A percentile compares a stretch with the other conserved stretches of the same genome.
Conservation (phyloP, 192 early-diverging fungal species). For the Linnemannia elongata region DNA sequence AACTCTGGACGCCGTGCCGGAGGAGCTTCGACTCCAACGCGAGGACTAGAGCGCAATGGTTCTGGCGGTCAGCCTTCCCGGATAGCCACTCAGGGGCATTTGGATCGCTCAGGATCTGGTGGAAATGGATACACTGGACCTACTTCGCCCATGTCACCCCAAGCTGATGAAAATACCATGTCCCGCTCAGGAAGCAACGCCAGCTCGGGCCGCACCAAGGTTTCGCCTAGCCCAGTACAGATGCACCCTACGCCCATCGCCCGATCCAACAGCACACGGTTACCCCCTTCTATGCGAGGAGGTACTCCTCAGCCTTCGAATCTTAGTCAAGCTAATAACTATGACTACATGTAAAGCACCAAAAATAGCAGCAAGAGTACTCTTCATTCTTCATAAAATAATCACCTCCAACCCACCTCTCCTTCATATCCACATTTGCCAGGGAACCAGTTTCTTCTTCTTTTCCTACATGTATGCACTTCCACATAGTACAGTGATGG, state of each 20-base stretch:
- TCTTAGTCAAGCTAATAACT: slow-evolving; percentile 37
- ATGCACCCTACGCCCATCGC: slow-evolving; percentile 45
- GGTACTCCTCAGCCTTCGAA: slow-evolving; percentile 13
- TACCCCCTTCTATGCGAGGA: slow-evolving; percentile 45
- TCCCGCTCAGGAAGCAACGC: slow-evolving; percentile 34
- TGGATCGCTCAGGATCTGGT: slow-evolving; percentile 33
- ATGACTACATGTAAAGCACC: slow-evolving; percentile 29
- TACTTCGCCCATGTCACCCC: slow-evolving; percentile 13
- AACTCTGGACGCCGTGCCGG: slow-evolving; percentile 31
- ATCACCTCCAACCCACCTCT: background rate
- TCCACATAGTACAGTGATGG: too few species aligned
- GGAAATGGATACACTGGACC: background rate
- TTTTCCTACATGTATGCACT: too few species aligned
- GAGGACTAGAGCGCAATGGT: slow-evolving; percentile 22
- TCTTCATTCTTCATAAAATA: background rate
- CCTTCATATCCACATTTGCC: background rate
- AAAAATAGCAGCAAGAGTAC: background rate
- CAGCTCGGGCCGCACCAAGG: slow-evolving; percentile 22
- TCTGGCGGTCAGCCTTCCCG: slow-evolving; percentile 11
- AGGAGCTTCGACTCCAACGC: slow-evolving; percentile 7
- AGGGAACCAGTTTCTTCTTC: too few species aligned
- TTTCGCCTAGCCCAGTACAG: slow-evolving; percentile 29
- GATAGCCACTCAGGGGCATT: slow-evolving; percentile 31
- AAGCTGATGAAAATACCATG: slow-evolving; percentile 8
- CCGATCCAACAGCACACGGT: slow-evolving; percentile 43